Evolutionary conservation across 176 grass and related monocot genomes (phyloP).

Genomic region (Aegilops umbellulata): DNA sequence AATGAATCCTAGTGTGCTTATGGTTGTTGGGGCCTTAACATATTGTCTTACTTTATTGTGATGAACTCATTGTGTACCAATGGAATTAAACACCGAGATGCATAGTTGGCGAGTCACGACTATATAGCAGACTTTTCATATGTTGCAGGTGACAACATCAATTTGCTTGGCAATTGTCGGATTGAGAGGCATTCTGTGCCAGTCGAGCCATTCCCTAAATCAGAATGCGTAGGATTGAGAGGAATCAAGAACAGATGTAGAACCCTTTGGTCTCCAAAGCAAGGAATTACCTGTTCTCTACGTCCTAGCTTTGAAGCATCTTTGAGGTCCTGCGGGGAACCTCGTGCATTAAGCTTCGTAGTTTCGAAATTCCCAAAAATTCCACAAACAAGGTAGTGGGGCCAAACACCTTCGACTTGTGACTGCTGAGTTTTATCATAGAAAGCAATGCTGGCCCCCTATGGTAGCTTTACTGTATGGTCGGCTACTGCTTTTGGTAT

Average conservation of each 20-base stretch:
- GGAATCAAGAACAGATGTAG: neutral
- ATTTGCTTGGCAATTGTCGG: neutral
- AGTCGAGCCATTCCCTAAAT: neutral
- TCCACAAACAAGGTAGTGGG: too few relatives aligned
- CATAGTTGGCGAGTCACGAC: neutral
- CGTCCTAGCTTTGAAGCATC: neutral
- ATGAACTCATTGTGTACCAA: neutral
- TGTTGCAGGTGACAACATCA: neutral
- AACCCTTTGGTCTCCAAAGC: neutral
- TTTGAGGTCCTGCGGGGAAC: rapidly evolving
- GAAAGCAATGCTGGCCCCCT: too few relatives aligned
- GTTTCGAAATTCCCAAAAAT: neutral
- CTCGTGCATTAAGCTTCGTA: neutral
- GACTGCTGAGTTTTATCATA: too few relatives aligned
- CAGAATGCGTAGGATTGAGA: neutral
- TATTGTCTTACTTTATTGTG: neutral
- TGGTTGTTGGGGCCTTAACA: neutral
- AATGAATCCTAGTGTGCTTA: neutral
- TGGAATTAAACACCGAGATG: neutral
- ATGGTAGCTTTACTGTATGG: too few relatives aligned
- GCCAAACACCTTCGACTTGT: too few relatives aligned
- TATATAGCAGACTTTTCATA: neutral
- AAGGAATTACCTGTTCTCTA: neutral
- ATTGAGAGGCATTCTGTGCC: neutral
- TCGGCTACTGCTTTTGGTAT: too few relatives aligned